These are phyloP conservation scores for Eucalyptus albens DNA, from an alignment of 345 rosid genomes.

Conservation along the genomic window DNA sequence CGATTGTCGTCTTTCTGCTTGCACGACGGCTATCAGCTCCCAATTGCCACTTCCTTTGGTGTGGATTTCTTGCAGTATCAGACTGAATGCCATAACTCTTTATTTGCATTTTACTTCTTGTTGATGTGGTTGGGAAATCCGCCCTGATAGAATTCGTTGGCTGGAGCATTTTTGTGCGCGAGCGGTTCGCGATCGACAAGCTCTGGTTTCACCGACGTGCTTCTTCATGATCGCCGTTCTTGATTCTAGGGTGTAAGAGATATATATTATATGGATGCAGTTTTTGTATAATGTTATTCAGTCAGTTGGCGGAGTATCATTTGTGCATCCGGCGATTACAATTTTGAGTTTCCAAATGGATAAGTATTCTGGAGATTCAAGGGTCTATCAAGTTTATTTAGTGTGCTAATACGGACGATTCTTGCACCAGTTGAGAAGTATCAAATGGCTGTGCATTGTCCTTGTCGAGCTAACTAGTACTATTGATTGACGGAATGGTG, in stretches of 20 bases:
- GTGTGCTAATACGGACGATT: background rate
- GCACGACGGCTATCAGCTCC: background rate
- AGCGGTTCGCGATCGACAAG: background rate
- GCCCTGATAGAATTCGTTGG: background rate
- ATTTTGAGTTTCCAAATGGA: background rate
- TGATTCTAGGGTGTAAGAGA: background rate
- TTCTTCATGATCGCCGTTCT: background rate
- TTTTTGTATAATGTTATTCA: background rate
- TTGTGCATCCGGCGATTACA: background rate
- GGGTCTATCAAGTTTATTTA: background rate
- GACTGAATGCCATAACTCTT: background rate
- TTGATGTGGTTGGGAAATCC: background rate
- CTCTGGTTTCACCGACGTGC: background rate
- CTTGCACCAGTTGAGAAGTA: background rate
- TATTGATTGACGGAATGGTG: background rate
- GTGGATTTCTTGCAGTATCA: background rate
- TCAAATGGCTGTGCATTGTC: background rate
- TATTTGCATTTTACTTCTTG: background rate
- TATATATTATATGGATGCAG: background rate
- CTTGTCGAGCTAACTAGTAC: background rate
- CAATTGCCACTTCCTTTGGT: background rate
- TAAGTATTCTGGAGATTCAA: background rate
- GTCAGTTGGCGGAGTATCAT: background rate
- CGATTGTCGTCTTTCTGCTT: background rate
- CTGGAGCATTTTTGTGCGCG: background rate